Evolutionary conservation across 2,329 filamentous ascomycete genomes (phyloP).

Genomic region (Nigrospora osmanthi): DNA sequence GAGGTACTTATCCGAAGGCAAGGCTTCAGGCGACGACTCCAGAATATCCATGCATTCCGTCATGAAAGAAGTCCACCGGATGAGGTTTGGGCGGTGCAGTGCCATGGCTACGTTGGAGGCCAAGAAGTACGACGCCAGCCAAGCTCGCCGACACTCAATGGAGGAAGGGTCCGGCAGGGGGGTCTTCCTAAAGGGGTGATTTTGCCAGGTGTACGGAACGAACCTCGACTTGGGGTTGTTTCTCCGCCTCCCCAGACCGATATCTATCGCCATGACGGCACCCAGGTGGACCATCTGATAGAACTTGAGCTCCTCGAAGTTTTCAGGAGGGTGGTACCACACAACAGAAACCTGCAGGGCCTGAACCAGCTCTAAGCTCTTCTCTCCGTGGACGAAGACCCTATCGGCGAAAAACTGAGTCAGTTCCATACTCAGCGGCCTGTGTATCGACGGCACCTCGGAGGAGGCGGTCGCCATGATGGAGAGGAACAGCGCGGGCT

Average conservation of each 20-base stretch:
- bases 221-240: conserved; percentile 25
- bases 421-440: conserved; percentile 57
- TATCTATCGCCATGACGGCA: conserved; percentile 74
- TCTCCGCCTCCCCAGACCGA: conserved; percentile 55
- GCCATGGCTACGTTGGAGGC: conserved; percentile 54
- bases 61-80: conserved; percentile 55
- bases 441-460: conserved; percentile 48
- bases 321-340: conserved; percentile 80
- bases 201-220: conserved; percentile 30
- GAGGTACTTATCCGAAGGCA: conserved; percentile 48
- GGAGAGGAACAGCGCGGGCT: conserved; percentile 63
- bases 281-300: conserved; percentile 81
- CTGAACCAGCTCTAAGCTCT: conserved; percentile 77
- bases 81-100: conserved; percentile 50
- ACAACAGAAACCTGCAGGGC: conserved; percentile 66
- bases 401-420: conserved; percentile 68
- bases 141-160: conserved; percentile 48
- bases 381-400: conserved; percentile 67
- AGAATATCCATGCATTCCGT: conserved; percentile 50
- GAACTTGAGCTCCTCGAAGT: conserved; percentile 81
- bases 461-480: conserved; percentile 60
- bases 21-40: conserved; percentile 43
- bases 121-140: conserved; percentile 53
- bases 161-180: conserved; percentile 42
- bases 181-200: conserved; percentile 32